Percentiles rank a stretch among this genome's conserved stretches.
phyloP scores from a whole-genome alignment of 352 stramenopile genomes.

The Phytophthora foliorum region DNA sequence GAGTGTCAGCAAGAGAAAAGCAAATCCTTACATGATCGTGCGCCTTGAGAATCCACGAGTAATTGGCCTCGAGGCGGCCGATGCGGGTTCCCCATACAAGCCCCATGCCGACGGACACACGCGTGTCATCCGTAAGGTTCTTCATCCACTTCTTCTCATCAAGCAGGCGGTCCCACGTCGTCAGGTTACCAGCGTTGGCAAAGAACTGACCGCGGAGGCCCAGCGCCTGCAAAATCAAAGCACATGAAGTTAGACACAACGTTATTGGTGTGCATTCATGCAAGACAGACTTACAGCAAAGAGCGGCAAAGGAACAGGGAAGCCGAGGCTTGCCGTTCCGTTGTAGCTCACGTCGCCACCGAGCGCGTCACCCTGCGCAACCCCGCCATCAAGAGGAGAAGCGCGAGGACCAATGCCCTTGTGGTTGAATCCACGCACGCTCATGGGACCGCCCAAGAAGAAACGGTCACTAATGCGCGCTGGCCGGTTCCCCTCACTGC shows the following conservation, averaged over 20 bases:
- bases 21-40: constrained; percentile 70
- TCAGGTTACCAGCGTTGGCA: constrained; percentile 92
- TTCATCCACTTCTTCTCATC: constrained; percentile 93
- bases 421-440: constrained; percentile 91
- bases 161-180: constrained; percentile 84
- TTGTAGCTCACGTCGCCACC: constrained; percentile 92
- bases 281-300: constrained; percentile 70
- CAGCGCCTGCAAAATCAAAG: constrained; percentile 56
- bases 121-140: constrained; percentile 88
- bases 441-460: constrained; percentile 92
- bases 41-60: constrained; percentile 92
- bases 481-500: constrained; percentile 72
- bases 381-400: constrained; percentile 88
- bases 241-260: constrained; percentile 10
- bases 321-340: constrained; percentile 84
- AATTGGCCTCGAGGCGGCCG: constrained; percentile 92
- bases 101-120: constrained; percentile 86
- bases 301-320: constrained; percentile 86
- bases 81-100: constrained; percentile 90
- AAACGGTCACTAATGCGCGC: constrained; percentile 94
- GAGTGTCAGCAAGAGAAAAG: neutral
- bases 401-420: constrained; percentile 91
- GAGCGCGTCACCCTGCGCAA: constrained; percentile 84
- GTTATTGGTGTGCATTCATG: neutral
- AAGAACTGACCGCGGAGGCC: constrained; percentile 92